Percentiles rank a stretch among this genome's conserved stretches.
Conservation (phyloP, 1,139 yeast species). For the Ashbya aceris region DNA sequence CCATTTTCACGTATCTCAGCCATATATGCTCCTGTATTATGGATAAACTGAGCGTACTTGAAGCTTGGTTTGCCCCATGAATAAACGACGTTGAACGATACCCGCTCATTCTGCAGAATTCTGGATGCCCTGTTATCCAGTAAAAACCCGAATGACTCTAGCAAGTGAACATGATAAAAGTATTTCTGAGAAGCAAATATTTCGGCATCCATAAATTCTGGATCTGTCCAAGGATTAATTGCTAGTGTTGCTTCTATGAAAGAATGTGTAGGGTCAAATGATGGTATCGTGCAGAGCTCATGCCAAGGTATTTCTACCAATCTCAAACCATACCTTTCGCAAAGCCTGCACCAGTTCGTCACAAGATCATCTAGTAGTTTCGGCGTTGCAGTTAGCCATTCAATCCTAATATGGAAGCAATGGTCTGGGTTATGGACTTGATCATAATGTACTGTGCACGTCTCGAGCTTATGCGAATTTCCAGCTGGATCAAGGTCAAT, state of each 20-base stretch:
- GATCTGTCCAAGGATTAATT: conserved; percentile 57
- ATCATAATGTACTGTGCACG: conserved; percentile 79
- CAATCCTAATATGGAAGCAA: conserved; percentile 82
- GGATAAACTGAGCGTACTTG: conserved; percentile 82
- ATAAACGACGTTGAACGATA: conserved; percentile 49
- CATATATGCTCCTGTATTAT: conserved; percentile 77
- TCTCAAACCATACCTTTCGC: conserved; percentile 77
- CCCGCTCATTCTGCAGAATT: conserved; percentile 45
- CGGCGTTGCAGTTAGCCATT: conserved; percentile 89
- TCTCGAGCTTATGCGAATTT: conserved; percentile 69
- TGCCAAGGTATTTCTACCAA: conserved; percentile 92
- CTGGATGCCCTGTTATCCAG: conserved; percentile 72
- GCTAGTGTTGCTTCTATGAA: conserved; percentile 59
- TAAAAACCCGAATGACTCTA: conserved; percentile 63
- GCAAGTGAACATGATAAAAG: conserved; percentile 53
- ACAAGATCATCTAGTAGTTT: conserved; percentile 85
- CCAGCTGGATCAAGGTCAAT: conserved; percentile 69
- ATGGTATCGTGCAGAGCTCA: conserved; percentile 71
- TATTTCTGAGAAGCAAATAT: conserved; percentile 40
- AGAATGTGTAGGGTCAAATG: conserved; percentile 78
- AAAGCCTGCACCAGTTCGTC: conserved; percentile 67
- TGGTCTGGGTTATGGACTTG: conserved; percentile 90
- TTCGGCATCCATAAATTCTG: conserved; percentile 40
- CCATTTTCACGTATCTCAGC: conserved; percentile 83
- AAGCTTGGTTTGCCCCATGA: conserved; percentile 90